phyloP scores from a whole-genome alignment of 1,139 yeast genomes.

The Suhomyces bokatorum region DNA sequence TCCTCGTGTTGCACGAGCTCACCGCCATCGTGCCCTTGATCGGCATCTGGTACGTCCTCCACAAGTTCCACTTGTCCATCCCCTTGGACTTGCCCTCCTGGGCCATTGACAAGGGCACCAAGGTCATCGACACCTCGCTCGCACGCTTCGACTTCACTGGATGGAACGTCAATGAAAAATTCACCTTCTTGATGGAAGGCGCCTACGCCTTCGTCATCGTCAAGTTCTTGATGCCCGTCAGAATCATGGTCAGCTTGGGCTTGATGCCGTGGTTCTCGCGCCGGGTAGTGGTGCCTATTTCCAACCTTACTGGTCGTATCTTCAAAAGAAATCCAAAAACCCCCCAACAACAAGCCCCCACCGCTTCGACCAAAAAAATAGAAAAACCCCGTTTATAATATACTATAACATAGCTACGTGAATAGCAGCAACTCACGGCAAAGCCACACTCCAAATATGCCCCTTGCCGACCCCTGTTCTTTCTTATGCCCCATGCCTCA shows the following conservation, averaged over 20 bases:
- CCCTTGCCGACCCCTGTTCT: too few relatives aligned
- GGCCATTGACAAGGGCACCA: conserved; percentile 62
- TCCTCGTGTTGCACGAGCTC: conserved; percentile 78
- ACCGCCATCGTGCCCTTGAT: conserved; percentile 81
- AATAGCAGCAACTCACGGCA: too few relatives aligned
- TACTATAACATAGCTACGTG: too few relatives aligned
- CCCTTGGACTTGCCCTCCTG: conserved; percentile 66
- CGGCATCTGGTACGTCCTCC: conserved; percentile 73
- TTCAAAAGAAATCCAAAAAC: conserved; percentile 25
- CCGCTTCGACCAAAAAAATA: conserved; percentile 19
- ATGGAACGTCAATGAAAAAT: conserved; percentile 51
- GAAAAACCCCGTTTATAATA: conserved; percentile 35
- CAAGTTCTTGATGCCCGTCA: conserved; percentile 60
- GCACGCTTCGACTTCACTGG: conserved; percentile 34
- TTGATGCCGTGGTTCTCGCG: conserved; percentile 71
- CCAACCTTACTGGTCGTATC: conserved; percentile 39
- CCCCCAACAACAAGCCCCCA: background rate
- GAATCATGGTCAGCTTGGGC: conserved; percentile 57
- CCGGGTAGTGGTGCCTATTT: conserved; percentile 56
- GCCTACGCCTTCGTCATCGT: conserved; percentile 84
- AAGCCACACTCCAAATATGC: too few relatives aligned
- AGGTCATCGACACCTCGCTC: conserved; percentile 52
- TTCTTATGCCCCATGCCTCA: background rate
- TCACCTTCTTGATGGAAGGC: conserved; percentile 70
- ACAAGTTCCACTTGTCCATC: conserved; percentile 45